Evolutionary conservation across 352 stramenopile species (phyloP).

Genomic region (Globisporangium lucens): DNA sequence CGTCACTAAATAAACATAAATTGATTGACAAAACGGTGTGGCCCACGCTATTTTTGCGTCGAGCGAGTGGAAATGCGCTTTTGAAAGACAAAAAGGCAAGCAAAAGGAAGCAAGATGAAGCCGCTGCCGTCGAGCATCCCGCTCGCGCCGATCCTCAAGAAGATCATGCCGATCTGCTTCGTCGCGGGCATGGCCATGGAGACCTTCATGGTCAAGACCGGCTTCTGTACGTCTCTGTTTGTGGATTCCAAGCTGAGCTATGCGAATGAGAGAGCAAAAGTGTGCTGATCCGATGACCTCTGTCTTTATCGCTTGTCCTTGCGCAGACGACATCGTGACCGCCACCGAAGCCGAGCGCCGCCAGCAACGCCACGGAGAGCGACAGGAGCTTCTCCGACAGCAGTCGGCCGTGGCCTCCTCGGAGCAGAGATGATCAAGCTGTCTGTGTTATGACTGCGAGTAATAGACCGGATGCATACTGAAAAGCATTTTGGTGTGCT

Average conservation of each 20-base stretch:
- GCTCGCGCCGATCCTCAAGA: constrained; percentile 73
- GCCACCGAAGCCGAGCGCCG: constrained; percentile 72
- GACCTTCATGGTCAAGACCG: constrained; percentile 88
- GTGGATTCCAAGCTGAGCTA: neutral
- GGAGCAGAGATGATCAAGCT: neutral
- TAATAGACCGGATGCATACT: constrained; percentile 8
- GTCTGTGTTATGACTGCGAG: neutral
- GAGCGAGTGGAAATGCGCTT: constrained; percentile 1
- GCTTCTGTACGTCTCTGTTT: constrained; percentile 62
- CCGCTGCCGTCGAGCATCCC: constrained; percentile 35
- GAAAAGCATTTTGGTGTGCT: neutral
- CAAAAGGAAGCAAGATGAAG: constrained; percentile 20
- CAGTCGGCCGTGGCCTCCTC: constrained; percentile 1
- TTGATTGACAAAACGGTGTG: constrained; percentile 2
- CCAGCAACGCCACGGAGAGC: constrained; percentile 56
- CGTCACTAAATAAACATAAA: constrained; percentile 5
- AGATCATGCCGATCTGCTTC: constrained; percentile 85
- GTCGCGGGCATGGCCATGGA: constrained; percentile 80
- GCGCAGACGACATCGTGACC: constrained; percentile 81
- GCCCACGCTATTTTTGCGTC: neutral
- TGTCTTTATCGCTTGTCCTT: neutral
- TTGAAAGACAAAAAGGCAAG: constrained; percentile 7
- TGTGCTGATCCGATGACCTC: neutral
- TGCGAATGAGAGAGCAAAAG: neutral
- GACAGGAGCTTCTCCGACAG: constrained; percentile 34